phyloP scores from a whole-genome alignment of 768 basidiomycete species.

The Omphalotus guepiniiformis region DNA sequence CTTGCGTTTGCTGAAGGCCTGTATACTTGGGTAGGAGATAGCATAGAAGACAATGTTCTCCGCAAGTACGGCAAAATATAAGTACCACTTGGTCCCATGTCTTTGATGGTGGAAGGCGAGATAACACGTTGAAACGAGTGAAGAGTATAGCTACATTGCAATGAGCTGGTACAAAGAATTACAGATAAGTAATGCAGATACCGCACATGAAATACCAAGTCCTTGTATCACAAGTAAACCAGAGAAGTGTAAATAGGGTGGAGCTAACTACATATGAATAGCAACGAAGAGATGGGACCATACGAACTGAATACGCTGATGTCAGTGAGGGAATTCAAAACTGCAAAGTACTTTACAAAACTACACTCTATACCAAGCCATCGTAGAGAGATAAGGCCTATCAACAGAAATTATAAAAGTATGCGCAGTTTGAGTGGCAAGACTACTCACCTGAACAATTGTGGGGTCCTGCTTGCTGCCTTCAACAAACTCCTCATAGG shows the following conservation, averaged over 20 bases:
- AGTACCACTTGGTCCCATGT: neutral
- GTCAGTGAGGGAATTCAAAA: neutral
- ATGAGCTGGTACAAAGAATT: constrained; percentile 10
- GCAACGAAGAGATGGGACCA: neutral
- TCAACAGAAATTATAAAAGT: neutral
- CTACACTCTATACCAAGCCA: constrained; percentile 66
- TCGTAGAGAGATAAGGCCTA: constrained; percentile 95
- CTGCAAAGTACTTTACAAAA: neutral
- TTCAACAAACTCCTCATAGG: constrained; percentile 96
- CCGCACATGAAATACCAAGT: constrained; percentile 2
- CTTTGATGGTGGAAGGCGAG: neutral
- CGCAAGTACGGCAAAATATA: constrained; percentile 54
- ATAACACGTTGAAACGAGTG: neutral
- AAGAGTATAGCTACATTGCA: constrained; percentile 27
- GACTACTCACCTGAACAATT: constrained; percentile 86
- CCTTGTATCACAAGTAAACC: neutral
- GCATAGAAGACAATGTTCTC: constrained; percentile 75
- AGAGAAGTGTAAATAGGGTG: neutral
- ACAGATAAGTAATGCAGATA: neutral
- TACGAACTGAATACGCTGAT: neutral
- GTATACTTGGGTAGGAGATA: constrained; percentile 80
- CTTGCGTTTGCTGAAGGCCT: constrained; percentile 86
- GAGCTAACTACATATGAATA: neutral
- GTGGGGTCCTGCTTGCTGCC: constrained; percentile 99
- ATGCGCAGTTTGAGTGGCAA: constrained; percentile 11